A percentile compares a stretch with the other conserved stretches of the same genome.
phyloP scores from a whole-genome alignment of 2,329 filamentous ascomycete genomes.

The Phaeosphaeria sp. region DNA sequence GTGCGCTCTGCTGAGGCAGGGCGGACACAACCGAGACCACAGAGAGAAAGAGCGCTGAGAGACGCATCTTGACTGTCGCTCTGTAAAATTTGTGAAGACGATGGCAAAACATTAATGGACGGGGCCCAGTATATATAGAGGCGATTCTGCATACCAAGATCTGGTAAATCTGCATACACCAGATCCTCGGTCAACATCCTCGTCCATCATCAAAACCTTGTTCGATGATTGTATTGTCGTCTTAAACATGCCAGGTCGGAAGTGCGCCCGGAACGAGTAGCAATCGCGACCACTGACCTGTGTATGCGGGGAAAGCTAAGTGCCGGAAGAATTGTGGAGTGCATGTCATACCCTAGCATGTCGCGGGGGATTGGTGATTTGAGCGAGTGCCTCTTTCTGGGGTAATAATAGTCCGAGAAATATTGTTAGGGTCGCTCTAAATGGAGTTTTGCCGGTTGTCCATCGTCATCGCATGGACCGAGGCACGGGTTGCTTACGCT shows the following conservation, averaged over 20 bases:
- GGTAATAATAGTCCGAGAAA: slow-evolving; percentile 5
- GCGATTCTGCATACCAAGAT: slow-evolving; percentile 1
- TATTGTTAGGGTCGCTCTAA: not conserved
- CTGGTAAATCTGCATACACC: not conserved
- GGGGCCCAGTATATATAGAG: slow-evolving; percentile 8
- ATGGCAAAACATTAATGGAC: not conserved
- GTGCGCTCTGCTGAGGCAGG: slow-evolving; percentile 26
- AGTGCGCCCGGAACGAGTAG: not conserved
- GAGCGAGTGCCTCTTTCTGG: not conserved
- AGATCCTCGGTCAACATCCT: not conserved
- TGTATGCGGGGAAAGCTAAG: slow-evolving; percentile 5
- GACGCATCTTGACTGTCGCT: slow-evolving; percentile 37
- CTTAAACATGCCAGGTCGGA: not conserved
- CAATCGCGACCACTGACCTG: not conserved
- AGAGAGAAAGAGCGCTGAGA: slow-evolving; percentile 35
- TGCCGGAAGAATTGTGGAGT: slow-evolving; percentile 11
- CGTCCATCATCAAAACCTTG: slow-evolving; percentile 1
- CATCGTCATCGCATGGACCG: slow-evolving; percentile 1
- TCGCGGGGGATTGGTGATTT: slow-evolving; percentile 3
- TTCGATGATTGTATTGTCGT: not conserved
- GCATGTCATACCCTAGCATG: not conserved
- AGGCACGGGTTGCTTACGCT: slow-evolving; percentile 4
- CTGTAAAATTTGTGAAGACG: not conserved
- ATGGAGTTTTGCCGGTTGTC: slow-evolving; percentile 3
- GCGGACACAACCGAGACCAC: slow-evolving; percentile 29